Base-by-base conservation (phyloP, 2,329 filamentous ascomycete genomes). In the Pseudogymnoascus pannorum region DNA sequence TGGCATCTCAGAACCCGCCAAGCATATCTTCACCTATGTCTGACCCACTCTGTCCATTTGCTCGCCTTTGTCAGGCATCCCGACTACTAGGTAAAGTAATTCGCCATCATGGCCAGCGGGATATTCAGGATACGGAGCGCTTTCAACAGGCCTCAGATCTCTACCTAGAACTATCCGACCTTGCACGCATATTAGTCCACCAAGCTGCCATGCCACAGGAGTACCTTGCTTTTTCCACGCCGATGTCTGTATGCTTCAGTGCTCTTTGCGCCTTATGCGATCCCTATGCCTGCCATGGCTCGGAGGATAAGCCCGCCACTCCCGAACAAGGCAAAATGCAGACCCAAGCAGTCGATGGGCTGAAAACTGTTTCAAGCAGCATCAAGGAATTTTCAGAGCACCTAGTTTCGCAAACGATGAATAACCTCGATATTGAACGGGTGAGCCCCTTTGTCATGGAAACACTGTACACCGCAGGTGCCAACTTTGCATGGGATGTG, bases 1-100 rank as follows among this genome's bases (percentile, higher is more conserved):
- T 73, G 58, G 63, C 66, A 16, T 64, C 66, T 38, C 68, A 67
- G 4, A 60, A 68, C 18, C 69, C 73, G 42, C 65, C 62, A 22
- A 63, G 72, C 51, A 74, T 70, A 16, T 66, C 62, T 11, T 65
- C 42, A 18, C 73, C 81, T 14, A 71, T 80, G 63, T 74, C 74
- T 26, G 78, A 80, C 7, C 66, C 78, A 7, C 67, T 79, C 60
- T 75, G 77, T 18, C 73, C 81, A 40, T 84, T 81, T 71, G 78
- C 79, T 4, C 77, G 81, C 61, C 75, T 85, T 42, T 75, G 73
- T 59, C 75, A 78, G 67, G 69, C 71, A 18, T 71, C 70, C 18
- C 67, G 75, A 18, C 68, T 76, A 57, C 58, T 75, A 20, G 72
- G 71, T 38, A 69, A 70, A 61, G 70, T 73, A n/a, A 65, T 75